Percentiles rank a stretch among this genome's conserved stretches.
Conservation (phyloP, 768 basidiomycete species). For the Hypsizygus marmoreus region DNA sequence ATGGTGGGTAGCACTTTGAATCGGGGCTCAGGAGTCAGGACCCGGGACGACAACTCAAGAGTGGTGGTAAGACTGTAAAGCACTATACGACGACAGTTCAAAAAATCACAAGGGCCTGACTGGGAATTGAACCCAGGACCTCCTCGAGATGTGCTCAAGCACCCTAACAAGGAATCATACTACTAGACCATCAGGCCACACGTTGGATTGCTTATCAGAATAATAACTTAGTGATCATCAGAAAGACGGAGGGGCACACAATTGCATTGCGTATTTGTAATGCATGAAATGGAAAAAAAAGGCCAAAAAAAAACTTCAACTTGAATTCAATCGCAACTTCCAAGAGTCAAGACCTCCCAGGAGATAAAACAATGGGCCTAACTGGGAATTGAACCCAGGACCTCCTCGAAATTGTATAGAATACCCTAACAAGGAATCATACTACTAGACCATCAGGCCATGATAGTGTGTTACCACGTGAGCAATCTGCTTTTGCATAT, state of each 20-base stretch:
- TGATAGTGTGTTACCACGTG: too few species aligned
- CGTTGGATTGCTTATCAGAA: too few species aligned
- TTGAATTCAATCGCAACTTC: too few species aligned
- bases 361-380: slow-evolving; percentile 9
- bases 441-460: slow-evolving; percentile 46
- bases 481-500: neutral
- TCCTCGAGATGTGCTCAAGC: slow-evolving; percentile 13
- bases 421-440: slow-evolving; percentile 45
- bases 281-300: neutral
- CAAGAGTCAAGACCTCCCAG: too few species aligned
- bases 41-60: too few species aligned
- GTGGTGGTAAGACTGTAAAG: too few species aligned
- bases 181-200: slow-evolving; percentile 27
- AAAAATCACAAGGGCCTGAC: slow-evolving; percentile 24
- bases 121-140: slow-evolving; percentile 27
- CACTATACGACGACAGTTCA: too few species aligned
- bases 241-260: too few species aligned
- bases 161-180: slow-evolving; percentile 26
- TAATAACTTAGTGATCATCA: too few species aligned
- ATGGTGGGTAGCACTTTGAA: too few species aligned
- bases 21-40: too few species aligned
- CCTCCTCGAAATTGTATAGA: slow-evolving; percentile 15
- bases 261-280: neutral
- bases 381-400: slow-evolving; percentile 21
- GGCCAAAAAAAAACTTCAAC: neutral